Base-by-base conservation (phyloP, 306 rosid genomes). In the Rosa persica region DNA sequence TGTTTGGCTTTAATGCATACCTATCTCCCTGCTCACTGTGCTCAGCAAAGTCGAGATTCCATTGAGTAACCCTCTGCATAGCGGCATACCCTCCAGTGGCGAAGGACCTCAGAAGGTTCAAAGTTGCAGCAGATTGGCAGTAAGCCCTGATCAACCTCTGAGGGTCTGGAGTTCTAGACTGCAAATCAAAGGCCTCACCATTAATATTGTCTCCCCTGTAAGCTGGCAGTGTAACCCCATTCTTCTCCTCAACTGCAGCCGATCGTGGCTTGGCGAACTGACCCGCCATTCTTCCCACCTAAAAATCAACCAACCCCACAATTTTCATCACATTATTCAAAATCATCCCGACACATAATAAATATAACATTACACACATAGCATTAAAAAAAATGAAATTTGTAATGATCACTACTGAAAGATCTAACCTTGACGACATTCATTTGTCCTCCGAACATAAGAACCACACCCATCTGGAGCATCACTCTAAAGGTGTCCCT, bases 271-370 rank as follows among this genome's bases (percentile, higher is more conserved):
- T 90, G 4, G 93, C 93, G 77, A 90, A 90, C 74, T 90, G 95
- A 78, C 95, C 95, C 25, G 92, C 95, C 92, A 90, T 90, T 80
- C 96, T 89, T 76, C 96, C 96, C 81, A 90, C 93, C 96, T 90
- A 77, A 76, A 82, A 47, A 67, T 20, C 55, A 19, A 19, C 69
- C 36, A 40, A 76, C 58, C 43, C 17, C 62, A 36, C n/a, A 48
- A 34, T 11, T 78, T 27, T 36, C 22, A 23, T 20, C 43, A 43
- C 4, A 42, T 5, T 60, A n/a, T 1, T 58, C 58, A 65, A 60
- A 64, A 19, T 27, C 23, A 64, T 8, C 6, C 17, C 1, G 15
- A 27, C n/a, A 15, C 4, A 39, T 38, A 39, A 9, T 3, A 7
- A 34, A 30, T 23, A 1, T 23, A 1, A 30, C 36, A 30, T 30